Evolutionary conservation across 495 filamentous ascomycete genomes (phyloP).

Genomic region (Hyaloscypha hepaticicola): DNA sequence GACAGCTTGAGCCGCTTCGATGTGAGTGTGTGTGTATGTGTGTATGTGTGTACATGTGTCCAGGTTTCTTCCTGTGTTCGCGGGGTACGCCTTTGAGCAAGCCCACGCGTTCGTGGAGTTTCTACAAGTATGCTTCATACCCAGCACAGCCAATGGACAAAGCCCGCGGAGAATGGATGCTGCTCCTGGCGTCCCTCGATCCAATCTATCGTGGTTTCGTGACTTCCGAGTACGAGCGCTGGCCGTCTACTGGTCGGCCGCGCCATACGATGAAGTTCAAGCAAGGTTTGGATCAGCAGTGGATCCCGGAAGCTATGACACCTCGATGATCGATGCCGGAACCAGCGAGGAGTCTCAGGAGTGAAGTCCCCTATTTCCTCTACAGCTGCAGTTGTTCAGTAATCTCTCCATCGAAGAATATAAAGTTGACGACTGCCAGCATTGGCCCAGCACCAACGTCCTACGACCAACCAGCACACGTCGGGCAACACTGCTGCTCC

Average conservation of each 20-base stretch:
- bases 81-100: neutral
- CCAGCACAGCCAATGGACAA: too few species aligned
- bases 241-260: neutral
- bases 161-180: too few species aligned
- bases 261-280: neutral
- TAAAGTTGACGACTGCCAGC: neutral
- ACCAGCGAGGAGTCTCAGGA: neutral
- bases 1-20: neutral
- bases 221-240: too few species aligned
- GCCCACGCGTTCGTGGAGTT: neutral
- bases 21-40: too few species aligned
- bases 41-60: too few species aligned
- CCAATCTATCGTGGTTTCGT: too few species aligned
- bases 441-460: neutral
- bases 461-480: neutral
- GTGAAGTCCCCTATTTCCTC: neutral
- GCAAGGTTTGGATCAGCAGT: neutral
- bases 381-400: neutral
- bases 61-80: too few species aligned
- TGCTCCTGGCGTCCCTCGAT: neutral
- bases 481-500: neutral
- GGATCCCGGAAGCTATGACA: neutral
- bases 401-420: neutral
- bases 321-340: neutral
- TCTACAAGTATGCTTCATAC: too few species aligned